Base-by-base conservation (phyloP, 2,329 filamentous ascomycete genomes). In the Sphaerostilbella broomeana region DNA sequence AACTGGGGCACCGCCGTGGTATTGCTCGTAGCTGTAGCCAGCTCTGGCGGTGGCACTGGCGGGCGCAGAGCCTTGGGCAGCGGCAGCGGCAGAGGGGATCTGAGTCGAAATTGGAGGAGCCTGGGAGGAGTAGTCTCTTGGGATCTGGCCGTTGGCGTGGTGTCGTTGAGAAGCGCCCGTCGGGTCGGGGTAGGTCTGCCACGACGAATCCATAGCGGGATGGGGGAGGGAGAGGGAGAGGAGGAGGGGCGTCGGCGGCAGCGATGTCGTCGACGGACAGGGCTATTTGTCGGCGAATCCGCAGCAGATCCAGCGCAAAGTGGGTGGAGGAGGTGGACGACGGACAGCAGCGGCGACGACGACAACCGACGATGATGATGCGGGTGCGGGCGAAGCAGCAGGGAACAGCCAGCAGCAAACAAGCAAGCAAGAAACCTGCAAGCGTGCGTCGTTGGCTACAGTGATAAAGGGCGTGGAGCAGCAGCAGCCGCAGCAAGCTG, bases 131-230 rank as follows among this genome's bases (percentile, higher is more conserved):
- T 72, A 73, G 52, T 75, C 67, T 55, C 66, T 61, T 46, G 69
- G 62, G 51, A 68, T 65, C 48, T 72, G 64, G 42, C 50, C 47
- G 47, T 44, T 60, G 50, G 71, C 70, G 62, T 77, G 79, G 61
- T 79, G 82, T 65, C 81, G 76, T 64, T 75, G 72, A 56, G 79
- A 70, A 59, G 74, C 72, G 57, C 70, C 72, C 55, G 73, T 63
- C 59, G 79, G 68, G 62, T 84, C 80, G 60, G 74, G 66, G 64
- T 85, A 86, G 48, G 73, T 62, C 66, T 80, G 77, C 80, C 79
- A 84, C 53, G 81, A 59, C 40, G 62, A 63, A 59, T 74, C 70
- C 70, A 74, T 74, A 56, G 54, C 50, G 45, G 47, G 35, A 43
- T 36, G 44, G 10, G 13, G 29, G 22, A 22, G 39, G 44, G 41